Evolutionary conservation across 2,329 filamentous ascomycete species (phyloP).

Genomic region (Cephalotrichum gorgonifer): DNA sequence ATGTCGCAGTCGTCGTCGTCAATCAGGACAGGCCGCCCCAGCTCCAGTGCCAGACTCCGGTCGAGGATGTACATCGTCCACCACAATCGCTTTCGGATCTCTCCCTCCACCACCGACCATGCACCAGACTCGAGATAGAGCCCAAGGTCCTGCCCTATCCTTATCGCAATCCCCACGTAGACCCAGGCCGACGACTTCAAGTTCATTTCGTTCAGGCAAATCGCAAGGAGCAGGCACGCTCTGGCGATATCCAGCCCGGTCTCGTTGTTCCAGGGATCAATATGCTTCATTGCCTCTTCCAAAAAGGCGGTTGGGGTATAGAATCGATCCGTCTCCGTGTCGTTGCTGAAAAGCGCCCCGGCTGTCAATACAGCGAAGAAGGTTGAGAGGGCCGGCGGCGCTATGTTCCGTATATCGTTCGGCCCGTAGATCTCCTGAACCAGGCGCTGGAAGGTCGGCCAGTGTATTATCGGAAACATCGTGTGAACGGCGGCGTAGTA

Average conservation of each 20-base stretch:
- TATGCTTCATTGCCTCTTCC: conserved; percentile 56
- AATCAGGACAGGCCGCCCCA: conserved; percentile 72
- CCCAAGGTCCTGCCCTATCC: conserved; percentile 74
- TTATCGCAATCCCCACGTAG: conserved; percentile 72
- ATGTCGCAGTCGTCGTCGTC: conserved; percentile 84
- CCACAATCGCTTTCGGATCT: conserved; percentile 84
- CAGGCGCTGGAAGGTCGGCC: conserved; percentile 68
- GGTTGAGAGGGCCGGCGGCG: conserved; percentile 64
- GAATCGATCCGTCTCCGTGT: conserved; percentile 42
- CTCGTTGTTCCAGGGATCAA: conserved; percentile 76
- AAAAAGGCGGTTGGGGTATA: conserved; percentile 53
- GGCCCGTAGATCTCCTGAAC: conserved; percentile 70
- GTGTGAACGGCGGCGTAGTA: conserved; percentile 72
- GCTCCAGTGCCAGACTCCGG: conserved; percentile 67
- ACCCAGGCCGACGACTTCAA: conserved; percentile 75
- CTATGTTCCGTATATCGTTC: conserved; percentile 38
- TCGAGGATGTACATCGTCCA: conserved; percentile 92
- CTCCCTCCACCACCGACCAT: conserved; percentile 64
- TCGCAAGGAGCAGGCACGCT: conserved; percentile 59
- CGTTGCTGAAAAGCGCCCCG: conserved; percentile 62
- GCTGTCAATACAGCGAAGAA: conserved; percentile 79
- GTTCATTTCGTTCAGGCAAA: conserved; percentile 80
- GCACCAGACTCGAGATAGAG: conserved; percentile 66
- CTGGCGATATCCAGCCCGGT: conserved; percentile 67
- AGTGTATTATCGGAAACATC: conserved; percentile 78